Base-by-base conservation (phyloP, 768 basidiomycete genomes). In the Hericium coralloides region DNA sequence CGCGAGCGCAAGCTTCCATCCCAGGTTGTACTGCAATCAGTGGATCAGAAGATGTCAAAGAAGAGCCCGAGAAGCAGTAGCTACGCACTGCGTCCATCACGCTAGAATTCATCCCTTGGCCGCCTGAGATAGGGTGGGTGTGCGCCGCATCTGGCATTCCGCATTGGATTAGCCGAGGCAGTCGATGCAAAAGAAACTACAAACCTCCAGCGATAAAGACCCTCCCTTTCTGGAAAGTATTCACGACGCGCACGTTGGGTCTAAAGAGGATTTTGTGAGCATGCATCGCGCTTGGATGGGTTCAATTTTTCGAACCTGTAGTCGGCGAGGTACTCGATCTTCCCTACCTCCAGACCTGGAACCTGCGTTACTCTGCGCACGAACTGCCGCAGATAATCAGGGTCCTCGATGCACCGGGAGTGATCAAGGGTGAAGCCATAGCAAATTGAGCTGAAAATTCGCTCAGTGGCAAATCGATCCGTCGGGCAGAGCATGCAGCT, bases 121-220 rank as follows among this genome's bases (percentile, higher is more conserved):
- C 56, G 31, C 56, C 56, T 6, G 43, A 22, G 3, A 49, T 39
- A 20, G 38, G 52, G n/a, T 57, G 56, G 6, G 52, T 41, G 31
- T 57, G 56, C 7, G 56, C 56, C 20, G 56, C 56, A 36, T 57
- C 56, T 57, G 47, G 10, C 26, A 25, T 31, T 31, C 31, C 26
- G 5, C 12, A 7, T n/a, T 31, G 31, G 31, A 25, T 12, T 4
- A 56, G 59, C n/a, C 53, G 51, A 5, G 43, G 20, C n/a, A 45
- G 14, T 18, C 17, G 43, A 67, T 3, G 63, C 26, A 61, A 67
- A 10, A 49, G 17, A 18, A 18, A 10, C 9, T 31, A 47, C 58
- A 36, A 9, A 60, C 63, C 63, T 45, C 63, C 63, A 14, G 51
- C 59, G 22, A 64, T 31, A 45, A 64, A 63, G 14, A 60, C 59